A percentile compares a stretch with the other conserved stretches of the same genome.
phyloP scores from a whole-genome alignment of 1,284 basidiomycete species.

The Blastosporella zonata region DNA sequence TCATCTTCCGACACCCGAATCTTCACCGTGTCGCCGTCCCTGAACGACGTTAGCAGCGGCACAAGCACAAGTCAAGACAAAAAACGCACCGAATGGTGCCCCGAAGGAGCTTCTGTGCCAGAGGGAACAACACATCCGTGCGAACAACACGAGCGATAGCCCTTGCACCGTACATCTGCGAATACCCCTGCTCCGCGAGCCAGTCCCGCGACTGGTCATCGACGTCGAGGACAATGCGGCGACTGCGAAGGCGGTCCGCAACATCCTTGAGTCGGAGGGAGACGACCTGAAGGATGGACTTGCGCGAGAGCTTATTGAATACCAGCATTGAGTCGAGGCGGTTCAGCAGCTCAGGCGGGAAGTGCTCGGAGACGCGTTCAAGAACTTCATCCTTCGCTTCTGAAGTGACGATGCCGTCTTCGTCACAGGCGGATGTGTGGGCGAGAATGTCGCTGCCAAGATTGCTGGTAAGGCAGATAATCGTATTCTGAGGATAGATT shows the following conservation, averaged over 20 bases:
- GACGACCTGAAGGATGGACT: constrained; percentile 77
- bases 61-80: background rate
- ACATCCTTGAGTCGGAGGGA: constrained; percentile 75
- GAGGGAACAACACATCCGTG: constrained; percentile 73
- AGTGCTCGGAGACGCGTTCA: constrained; percentile 71
- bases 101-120: constrained; percentile 72
- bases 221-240: constrained; percentile 74
- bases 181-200: constrained; percentile 82
- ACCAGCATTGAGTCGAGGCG: constrained; percentile 85
- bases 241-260: constrained; percentile 57
- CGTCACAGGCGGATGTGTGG: constrained; percentile 60
- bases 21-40: constrained; percentile 62
- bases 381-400: constrained; percentile 71
- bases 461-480: constrained; percentile 69
- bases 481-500: constrained; percentile 59
- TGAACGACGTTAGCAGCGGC: constrained; percentile 19
- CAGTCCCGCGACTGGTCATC: constrained; percentile 63
- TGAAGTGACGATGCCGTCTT: constrained; percentile 65
- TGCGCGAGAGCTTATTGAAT: constrained; percentile 83
- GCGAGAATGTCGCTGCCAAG: constrained; percentile 73
- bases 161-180: constrained; percentile 83
- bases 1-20: constrained; percentile 48
- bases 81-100: constrained; percentile 68
- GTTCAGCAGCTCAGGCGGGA: constrained; percentile 90
- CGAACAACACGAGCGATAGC: constrained; percentile 81